Evolutionary conservation across 306 rosid genomes (phyloP).

Genomic region (Purshia tridentata): DNA sequence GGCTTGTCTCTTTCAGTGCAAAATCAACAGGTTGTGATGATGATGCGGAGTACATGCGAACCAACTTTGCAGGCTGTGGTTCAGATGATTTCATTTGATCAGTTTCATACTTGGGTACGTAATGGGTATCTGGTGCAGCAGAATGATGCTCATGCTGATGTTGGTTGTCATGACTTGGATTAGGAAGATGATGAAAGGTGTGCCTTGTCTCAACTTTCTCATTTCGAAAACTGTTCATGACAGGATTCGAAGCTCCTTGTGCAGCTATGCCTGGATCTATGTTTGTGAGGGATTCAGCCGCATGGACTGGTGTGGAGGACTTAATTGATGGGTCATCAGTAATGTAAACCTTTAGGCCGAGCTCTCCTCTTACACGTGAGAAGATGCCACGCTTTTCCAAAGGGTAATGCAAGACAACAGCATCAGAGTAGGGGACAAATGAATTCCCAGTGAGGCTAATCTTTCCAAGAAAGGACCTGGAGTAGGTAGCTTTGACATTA

Average conservation of each 20-base stretch:
- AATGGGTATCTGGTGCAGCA: conserved; percentile 39
- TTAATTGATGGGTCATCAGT: conserved; percentile 56
- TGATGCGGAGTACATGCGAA: conserved; percentile 54
- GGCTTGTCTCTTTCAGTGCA: conserved; percentile 89
- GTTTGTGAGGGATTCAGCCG: conserved; percentile 35
- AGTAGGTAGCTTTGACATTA: conserved; percentile 45
- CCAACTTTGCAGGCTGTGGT: conserved; percentile 51
- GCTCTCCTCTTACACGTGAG: conserved; percentile 80
- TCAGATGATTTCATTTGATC: conserved; percentile 57
- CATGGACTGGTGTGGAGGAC: conserved; percentile 47
- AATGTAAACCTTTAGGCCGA: conserved; percentile 68
- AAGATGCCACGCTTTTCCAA: conserved; percentile 69
- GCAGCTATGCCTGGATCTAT: conserved; percentile 15
- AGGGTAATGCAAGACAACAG: conserved; percentile 82
- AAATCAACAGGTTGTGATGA: conserved; percentile 72
- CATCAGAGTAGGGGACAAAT: conserved; percentile 75
- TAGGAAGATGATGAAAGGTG: conserved; percentile 70
- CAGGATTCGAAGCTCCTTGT: conserved; percentile 21
- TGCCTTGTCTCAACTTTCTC: conserved; percentile 46
- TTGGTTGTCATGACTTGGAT: conserved; percentile 36
- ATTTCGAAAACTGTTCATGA: conserved; percentile 21
- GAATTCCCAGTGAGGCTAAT: conserved; percentile 68
- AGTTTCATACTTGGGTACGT: conserved; percentile 49
- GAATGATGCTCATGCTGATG: conserved; percentile 39
- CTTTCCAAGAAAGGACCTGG: conserved; percentile 72